Conservation (phyloP, 345 rosid species). For the Hibiscus tridactylites region DNA sequence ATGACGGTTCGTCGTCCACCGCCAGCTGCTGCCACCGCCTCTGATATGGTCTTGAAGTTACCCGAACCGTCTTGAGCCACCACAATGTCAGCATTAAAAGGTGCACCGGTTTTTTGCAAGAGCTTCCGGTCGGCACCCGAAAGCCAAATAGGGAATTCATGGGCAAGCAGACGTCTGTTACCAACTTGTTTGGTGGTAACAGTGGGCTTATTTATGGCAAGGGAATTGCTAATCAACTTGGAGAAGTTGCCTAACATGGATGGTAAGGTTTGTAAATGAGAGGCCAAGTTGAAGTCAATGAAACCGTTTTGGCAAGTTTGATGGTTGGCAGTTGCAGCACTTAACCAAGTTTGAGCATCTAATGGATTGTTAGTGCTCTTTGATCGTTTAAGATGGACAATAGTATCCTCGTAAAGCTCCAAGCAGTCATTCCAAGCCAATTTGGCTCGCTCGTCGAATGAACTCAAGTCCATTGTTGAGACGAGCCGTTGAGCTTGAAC, state of each 20-base stretch:
- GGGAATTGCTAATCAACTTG: constrained; percentile 60
- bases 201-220: constrained; percentile 44
- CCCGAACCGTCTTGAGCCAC: constrained; percentile 92
- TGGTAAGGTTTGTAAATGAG: constrained; percentile 33
- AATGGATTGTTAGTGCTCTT: constrained; percentile 26
- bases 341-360: constrained; percentile 64
- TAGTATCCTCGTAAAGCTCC: constrained; percentile 55
- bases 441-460: constrained; percentile 34
- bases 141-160: background rate
- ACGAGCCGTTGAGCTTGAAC: constrained; percentile 36
- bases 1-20: constrained; percentile 46
- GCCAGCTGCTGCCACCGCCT: constrained; percentile 53
- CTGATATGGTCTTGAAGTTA: constrained; percentile 44
- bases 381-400: constrained; percentile 45
- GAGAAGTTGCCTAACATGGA: constrained; percentile 40
- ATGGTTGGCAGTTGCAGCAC: constrained; percentile 67
- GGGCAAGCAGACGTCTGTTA: background rate
- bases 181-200: background rate
- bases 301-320: constrained; percentile 72
- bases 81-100: constrained; percentile 30
- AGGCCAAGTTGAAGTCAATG: constrained; percentile 38
- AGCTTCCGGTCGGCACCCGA: background rate
- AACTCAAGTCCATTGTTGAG: constrained; percentile 29
- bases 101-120: background rate
- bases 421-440: constrained; percentile 54